A percentile compares a stretch with the other conserved stretches of the same genome.
phyloP scores from a whole-genome alignment of 306 rosid species.

The Corylus avellana region DNA sequence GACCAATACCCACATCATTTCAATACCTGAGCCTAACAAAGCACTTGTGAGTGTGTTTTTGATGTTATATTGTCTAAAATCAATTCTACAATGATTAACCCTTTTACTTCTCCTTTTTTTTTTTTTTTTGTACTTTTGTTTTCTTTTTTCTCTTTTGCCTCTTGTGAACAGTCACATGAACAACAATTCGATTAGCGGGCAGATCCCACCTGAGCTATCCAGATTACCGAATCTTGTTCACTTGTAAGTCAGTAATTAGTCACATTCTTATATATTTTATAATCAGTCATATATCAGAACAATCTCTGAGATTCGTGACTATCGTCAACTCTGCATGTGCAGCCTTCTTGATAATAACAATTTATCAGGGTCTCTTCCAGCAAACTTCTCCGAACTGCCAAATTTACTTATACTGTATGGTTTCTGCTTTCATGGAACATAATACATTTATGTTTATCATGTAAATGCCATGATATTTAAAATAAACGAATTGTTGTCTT shows the following conservation, averaged over 20 bases:
- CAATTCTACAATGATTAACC: conserved; percentile 4
- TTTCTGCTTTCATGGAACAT: conserved; percentile 25
- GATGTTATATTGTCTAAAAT: conserved; percentile 20
- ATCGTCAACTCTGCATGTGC: conserved; percentile 37
- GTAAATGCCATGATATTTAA: neutral
- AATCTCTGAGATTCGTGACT: neutral
- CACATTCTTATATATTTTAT: neutral
- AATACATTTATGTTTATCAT: neutral
- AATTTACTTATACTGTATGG: conserved; percentile 50
- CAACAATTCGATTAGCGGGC: conserved; percentile 92
- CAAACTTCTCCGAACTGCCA: conserved; percentile 51
- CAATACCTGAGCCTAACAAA: conserved; percentile 52
- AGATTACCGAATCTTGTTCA: conserved; percentile 65
- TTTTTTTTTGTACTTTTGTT: conserved; percentile 10
- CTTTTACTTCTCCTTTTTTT: conserved; percentile 11
- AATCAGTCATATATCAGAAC: neutral
- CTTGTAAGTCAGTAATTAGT: conserved; percentile 56
- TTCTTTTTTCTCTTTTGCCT: conserved; percentile 12
- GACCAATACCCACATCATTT: conserved; percentile 71
- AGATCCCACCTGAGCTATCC: conserved; percentile 69
- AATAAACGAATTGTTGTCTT: conserved; percentile 8
- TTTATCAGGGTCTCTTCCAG: conserved; percentile 79
- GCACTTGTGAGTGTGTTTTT: conserved; percentile 79
- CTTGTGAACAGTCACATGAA: conserved; percentile 88
- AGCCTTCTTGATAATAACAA: conserved; percentile 97